These are phyloP conservation scores for Nemania serpens DNA, from an alignment of 2,329 filamentous ascomycete species.

Conservation along the genomic window DNA sequence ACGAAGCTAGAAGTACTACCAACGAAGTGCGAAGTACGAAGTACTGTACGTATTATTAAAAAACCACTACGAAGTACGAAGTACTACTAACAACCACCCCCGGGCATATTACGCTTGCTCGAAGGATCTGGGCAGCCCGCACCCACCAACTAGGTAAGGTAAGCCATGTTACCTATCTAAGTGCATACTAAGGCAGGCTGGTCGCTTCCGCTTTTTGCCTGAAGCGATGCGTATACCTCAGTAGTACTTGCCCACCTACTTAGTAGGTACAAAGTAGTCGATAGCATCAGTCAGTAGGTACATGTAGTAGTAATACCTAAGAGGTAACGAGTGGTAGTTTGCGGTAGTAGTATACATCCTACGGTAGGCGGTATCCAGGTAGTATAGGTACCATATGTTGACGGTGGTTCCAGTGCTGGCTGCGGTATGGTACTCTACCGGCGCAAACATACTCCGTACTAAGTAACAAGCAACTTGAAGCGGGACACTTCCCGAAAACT, in stretches of 20 bases:
- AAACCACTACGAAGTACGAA: conserved; percentile 2
- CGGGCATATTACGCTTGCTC: conserved; percentile 20
- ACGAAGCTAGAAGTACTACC: conserved; percentile 27
- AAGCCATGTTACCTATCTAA: not conserved
- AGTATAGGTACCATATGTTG: too few species aligned
- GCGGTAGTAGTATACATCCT: too few species aligned
- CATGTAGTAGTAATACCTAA: not conserved
- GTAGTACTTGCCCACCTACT: conserved; percentile 17
- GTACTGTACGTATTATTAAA: conserved; percentile 10
- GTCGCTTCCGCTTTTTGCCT: conserved; percentile 8
- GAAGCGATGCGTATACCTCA: not conserved
- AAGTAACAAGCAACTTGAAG: not conserved
- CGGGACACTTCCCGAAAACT: conserved; percentile 4
- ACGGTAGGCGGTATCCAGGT: too few species aligned
- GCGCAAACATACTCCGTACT: not conserved
- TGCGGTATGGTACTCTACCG: too few species aligned
- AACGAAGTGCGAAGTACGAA: not conserved
- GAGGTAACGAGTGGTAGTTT: not conserved
- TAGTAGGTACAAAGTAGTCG: not conserved
- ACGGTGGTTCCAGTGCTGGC: too few species aligned
- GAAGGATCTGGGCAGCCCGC: conserved; percentile 27
- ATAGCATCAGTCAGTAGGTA: too few species aligned
- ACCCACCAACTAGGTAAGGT: conserved; percentile 5
- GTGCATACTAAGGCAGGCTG: conserved; percentile 12
- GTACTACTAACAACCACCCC: conserved; percentile 12